Percentiles rank a stretch among this genome's conserved stretches.
Evolutionary conservation across 495 filamentous ascomycete genomes (phyloP).

Genomic region (Aspergillus ellipticus): DNA sequence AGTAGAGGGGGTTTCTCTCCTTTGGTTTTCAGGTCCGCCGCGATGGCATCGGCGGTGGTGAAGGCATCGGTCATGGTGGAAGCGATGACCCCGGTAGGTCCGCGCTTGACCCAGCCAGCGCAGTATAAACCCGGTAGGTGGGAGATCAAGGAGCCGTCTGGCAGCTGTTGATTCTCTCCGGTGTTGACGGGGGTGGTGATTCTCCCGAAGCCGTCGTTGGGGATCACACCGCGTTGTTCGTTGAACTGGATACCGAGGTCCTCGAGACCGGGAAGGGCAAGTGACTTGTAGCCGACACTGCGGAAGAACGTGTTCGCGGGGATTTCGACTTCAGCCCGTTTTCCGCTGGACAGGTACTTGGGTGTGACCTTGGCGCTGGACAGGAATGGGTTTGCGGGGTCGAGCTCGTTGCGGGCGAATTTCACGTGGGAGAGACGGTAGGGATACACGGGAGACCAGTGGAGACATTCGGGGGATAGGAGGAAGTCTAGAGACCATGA

Average conservation of each 20-base stretch:
- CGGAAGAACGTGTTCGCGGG: conserved; percentile 73
- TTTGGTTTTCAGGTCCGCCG: conserved; percentile 58
- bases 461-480: conserved; percentile 68
- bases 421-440: conserved; percentile 53
- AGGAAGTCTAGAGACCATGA: conserved; percentile 84
- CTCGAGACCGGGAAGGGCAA: conserved; percentile 67
- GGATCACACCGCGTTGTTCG: conserved; percentile 65
- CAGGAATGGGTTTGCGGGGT: conserved; percentile 42
- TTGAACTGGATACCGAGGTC: conserved; percentile 82
- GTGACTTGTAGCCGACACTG: conserved; percentile 87
- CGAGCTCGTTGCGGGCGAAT: conserved; percentile 62
- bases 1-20: conserved; percentile 44
- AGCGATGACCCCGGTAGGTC: conserved; percentile 93
- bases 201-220: conserved; percentile 79
- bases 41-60: conserved; percentile 76
- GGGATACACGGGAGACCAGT: conserved; percentile 42
- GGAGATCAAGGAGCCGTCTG: conserved; percentile 37
- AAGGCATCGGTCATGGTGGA: conserved; percentile 96
- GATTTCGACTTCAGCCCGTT: conserved; percentile 48
- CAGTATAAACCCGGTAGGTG: conserved; percentile 81
- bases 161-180: conserved; percentile 21
- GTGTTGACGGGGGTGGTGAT: conserved; percentile 44
- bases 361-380: conserved; percentile 41
- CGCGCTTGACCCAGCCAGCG: conserved; percentile 94
- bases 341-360: conserved; percentile 30